A percentile compares a stretch with the other conserved stretches of the same genome.
Conservation (phyloP, 108 stramenopile species). For the Stephanodiscus minutulus region DNA sequence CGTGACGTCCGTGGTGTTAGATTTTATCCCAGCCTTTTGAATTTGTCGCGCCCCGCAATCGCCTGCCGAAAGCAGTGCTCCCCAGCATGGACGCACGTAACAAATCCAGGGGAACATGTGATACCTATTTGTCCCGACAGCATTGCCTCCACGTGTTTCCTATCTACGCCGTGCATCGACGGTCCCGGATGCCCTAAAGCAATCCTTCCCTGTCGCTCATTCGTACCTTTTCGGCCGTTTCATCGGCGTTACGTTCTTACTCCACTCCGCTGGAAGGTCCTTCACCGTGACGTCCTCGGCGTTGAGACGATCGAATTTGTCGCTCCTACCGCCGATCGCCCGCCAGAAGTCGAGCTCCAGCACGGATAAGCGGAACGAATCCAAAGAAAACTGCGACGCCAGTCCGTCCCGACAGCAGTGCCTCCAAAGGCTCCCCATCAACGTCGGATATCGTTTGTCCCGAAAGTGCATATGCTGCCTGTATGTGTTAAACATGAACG, state of each 20-base stretch:
- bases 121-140: no score
- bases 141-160: no score
- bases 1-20: no score
- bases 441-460: slow-evolving; percentile 27
- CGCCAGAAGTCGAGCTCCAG: slow-evolving; percentile 32
- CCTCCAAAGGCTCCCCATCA: slow-evolving; percentile 31
- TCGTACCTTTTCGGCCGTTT: not conserved
- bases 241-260: slow-evolving; percentile 22
- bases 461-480: slow-evolving; percentile 39
- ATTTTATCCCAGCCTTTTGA: no score
- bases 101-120: no score
- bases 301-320: slow-evolving; percentile 6
- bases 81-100: no score
- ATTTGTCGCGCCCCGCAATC: no score
- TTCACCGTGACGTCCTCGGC: slow-evolving; percentile 19
- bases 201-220: not conserved
- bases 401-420: slow-evolving; percentile 41
- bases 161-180: no score
- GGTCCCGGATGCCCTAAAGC: no score
- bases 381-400: slow-evolving; percentile 41
- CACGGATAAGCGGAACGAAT: slow-evolving; percentile 35
- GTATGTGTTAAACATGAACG: slow-evolving; percentile 47
- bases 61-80: no score
- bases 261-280: slow-evolving; percentile 37
- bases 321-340: slow-evolving; percentile 24